A percentile compares a stretch with the other conserved stretches of the same genome.
Evolutionary conservation across 163 green algal species (phyloP).

Genomic region (Prototheca cutis): DNA sequence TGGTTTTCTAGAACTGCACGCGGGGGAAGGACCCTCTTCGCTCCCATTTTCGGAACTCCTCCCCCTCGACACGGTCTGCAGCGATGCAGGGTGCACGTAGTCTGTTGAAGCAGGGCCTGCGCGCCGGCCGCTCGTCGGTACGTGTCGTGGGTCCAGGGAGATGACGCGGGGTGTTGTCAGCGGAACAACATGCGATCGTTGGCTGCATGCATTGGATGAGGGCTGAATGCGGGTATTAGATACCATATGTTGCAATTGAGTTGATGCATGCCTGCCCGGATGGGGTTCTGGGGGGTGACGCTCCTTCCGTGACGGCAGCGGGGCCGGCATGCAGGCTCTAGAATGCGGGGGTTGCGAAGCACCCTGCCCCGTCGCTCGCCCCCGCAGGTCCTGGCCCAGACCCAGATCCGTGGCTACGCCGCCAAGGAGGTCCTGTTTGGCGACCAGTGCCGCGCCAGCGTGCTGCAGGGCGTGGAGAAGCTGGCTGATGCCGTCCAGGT

Average conservation of each 20-base stretch:
- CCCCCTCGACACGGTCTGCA: too few species aligned
- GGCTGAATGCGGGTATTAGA: too few species aligned
- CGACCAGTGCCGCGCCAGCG: slow-evolving; percentile 68
- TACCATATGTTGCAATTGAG: too few species aligned
- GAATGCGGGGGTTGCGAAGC: too few species aligned
- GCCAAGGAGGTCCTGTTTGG: slow-evolving; percentile 88
- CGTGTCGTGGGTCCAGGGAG: neutral
- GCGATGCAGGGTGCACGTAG: slow-evolving; percentile 12
- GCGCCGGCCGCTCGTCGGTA: slow-evolving; percentile 11
- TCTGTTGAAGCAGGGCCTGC: slow-evolving; percentile 3
- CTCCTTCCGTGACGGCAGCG: too few species aligned
- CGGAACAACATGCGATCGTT: too few species aligned
- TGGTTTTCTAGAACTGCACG: slow-evolving; percentile 6
- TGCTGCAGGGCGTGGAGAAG: slow-evolving; percentile 88
- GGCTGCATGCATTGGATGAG: too few species aligned
- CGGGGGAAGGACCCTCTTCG: neutral
- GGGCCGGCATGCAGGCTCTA: too few species aligned
- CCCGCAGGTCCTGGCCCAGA: neutral
- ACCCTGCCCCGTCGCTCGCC: too few species aligned
- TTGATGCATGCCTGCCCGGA: neutral
- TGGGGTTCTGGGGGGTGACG: too few species aligned
- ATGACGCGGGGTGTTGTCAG: too few species aligned
- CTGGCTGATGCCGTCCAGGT: slow-evolving; percentile 97
- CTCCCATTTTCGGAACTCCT: too few species aligned
- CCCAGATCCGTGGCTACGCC: slow-evolving; percentile 39